Percentiles rank a stretch among this genome's conserved stretches.
Conservation (phyloP, 2,329 filamentous ascomycete genomes). For the Amauroascus verrucosus region DNA sequence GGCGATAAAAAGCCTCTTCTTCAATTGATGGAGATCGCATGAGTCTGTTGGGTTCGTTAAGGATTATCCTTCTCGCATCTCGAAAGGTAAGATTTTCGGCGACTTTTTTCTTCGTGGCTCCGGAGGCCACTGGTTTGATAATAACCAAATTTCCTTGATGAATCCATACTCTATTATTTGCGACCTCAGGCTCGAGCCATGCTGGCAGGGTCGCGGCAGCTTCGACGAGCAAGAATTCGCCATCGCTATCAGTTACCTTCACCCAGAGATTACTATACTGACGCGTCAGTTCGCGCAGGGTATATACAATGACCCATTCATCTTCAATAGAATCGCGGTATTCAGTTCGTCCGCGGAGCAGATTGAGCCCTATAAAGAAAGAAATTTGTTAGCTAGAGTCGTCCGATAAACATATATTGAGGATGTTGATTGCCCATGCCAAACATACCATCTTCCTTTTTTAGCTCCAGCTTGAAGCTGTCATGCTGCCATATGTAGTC, state of each 20-base stretch:
- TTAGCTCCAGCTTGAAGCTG: constrained; percentile 57
- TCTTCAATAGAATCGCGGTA: constrained; percentile 94
- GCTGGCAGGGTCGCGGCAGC: constrained; percentile 76
- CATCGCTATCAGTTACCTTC: constrained; percentile 74
- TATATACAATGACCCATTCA: constrained; percentile 91
- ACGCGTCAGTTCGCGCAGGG: constrained; percentile 70
- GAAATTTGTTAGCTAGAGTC: background rate
- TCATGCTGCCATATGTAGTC: constrained; percentile 96
- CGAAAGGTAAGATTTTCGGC: constrained; percentile 47
- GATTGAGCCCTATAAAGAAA: constrained; percentile 36
- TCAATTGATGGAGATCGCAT: constrained; percentile 66
- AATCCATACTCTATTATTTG: constrained; percentile 78
- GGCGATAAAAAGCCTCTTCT: constrained; percentile 79
- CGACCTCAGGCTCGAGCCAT: constrained; percentile 87
- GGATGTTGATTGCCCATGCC: constrained; percentile 10
- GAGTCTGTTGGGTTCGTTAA: constrained; percentile 46
- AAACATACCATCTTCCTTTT: constrained; percentile 48
- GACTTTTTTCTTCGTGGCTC: constrained; percentile 27
- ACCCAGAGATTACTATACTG: constrained; percentile 67
- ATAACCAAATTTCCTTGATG: constrained; percentile 64
- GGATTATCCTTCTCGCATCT: constrained; percentile 55
- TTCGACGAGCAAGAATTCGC: constrained; percentile 90
- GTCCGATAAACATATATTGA: background rate
- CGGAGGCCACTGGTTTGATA: constrained; percentile 46
- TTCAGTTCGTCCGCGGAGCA: constrained; percentile 66